A percentile compares a stretch with the other conserved stretches of the same genome.
Evolutionary conservation across 2,329 filamentous ascomycete species (phyloP).

Genomic region (Sarocladium strictum): DNA sequence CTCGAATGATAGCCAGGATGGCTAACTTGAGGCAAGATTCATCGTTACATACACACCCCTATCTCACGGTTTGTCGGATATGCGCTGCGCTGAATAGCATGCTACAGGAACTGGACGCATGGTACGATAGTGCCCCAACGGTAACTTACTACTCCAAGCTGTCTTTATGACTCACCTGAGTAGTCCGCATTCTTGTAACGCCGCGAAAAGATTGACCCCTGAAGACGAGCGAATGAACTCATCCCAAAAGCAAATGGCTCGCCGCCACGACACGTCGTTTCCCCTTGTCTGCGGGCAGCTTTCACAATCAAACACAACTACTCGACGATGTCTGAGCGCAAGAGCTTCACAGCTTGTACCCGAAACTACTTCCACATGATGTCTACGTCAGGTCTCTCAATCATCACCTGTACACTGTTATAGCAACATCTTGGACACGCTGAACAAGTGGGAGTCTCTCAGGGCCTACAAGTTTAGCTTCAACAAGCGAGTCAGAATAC

Average conservation of each 20-base stretch:
- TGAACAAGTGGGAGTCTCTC: background rate
- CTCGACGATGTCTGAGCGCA: conserved; percentile 24
- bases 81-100: background rate
- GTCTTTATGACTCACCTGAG: conserved; percentile 35
- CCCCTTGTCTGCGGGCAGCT: conserved; percentile 28
- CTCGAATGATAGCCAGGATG: conserved; percentile 28
- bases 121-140: conserved; percentile 26
- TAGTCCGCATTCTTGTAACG: conserved; percentile 38
- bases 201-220: conserved; percentile 32
- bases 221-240: conserved; percentile 34
- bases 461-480: background rate
- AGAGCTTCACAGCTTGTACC: conserved; percentile 33
- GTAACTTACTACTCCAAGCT: conserved; percentile 26
- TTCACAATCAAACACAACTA: conserved; percentile 32
- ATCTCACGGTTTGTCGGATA: background rate
- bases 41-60: background rate
- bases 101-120: conserved; percentile 14
- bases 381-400: conserved; percentile 35
- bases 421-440: background rate
- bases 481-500: no score
- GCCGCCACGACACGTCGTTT: conserved; percentile 25
- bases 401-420: conserved; percentile 22
- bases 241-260: conserved; percentile 26
- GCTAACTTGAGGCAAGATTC: conserved; percentile 9
- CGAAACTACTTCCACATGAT: conserved; percentile 43